Conservation (phyloP, 192 early-diverging fungal genomes). For the Endogone sp. region DNA sequence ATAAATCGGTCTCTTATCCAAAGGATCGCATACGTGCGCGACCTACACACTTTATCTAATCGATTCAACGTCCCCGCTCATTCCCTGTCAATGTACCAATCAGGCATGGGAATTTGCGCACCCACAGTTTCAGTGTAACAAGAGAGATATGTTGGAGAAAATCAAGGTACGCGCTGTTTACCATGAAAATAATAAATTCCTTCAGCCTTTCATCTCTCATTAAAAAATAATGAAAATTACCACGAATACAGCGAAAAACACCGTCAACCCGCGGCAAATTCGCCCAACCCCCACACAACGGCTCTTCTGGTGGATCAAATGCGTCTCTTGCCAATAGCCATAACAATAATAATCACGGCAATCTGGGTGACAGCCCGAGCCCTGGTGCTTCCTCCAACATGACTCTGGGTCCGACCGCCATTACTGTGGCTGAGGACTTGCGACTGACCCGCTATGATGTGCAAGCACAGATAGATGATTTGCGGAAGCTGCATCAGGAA, state of each 20-base stretch:
- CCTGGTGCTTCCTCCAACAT: neutral
- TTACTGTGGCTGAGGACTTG: neutral
- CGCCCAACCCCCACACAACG: neutral
- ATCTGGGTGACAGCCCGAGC: neutral
- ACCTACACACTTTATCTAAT: no score
- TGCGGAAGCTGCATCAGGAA: constrained; percentile 10
- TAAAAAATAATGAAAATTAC: no score
- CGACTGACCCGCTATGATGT: constrained; percentile 13
- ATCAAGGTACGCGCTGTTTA: constrained; percentile 36
- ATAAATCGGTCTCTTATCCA: neutral
- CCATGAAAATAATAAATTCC: neutral
- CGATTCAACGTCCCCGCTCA: no score
- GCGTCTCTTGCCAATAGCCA: neutral
- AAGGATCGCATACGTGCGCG: no score
- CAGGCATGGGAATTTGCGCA: constrained; percentile 68
- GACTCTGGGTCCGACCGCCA: neutral
- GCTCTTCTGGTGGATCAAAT: neutral
- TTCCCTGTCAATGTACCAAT: neutral
- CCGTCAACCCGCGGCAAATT: constrained; percentile 16
- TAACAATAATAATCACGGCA: constrained; percentile 1
- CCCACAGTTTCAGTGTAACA: constrained; percentile 58
- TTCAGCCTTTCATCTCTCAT: neutral
- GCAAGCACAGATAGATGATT: constrained; percentile 32
- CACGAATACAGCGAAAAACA: constrained; percentile 13
- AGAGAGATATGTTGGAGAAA: constrained; percentile 47